Evolutionary conservation across 1,284 basidiomycete species (phyloP).

Genomic region (Cronartium ribicola): DNA sequence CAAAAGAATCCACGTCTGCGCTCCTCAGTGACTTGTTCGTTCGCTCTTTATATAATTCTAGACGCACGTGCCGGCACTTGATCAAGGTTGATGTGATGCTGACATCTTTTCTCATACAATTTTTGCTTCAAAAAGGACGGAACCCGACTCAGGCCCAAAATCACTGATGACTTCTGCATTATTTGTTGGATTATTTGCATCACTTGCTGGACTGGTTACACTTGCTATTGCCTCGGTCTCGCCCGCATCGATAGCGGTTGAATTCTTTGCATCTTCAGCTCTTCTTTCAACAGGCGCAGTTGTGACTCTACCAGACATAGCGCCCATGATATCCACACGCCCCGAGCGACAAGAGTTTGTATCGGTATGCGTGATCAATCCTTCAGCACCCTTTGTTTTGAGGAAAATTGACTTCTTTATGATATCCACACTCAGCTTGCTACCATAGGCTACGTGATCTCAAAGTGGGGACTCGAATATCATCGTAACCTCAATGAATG

Average conservation of each 20-base stretch:
- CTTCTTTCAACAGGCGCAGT: background rate
- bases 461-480: slow-evolving; percentile 4
- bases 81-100: background rate
- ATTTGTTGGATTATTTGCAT: slow-evolving; percentile 5
- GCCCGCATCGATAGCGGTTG: background rate
- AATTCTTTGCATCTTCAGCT: background rate
- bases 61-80: background rate
- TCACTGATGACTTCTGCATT: background rate
- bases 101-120: background rate
- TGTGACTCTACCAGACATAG: background rate
- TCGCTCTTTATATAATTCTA: background rate
- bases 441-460: background rate
- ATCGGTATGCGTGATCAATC: background rate
- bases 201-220: background rate
- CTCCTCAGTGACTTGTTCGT: slow-evolving; percentile 8
- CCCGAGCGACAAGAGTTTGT: slow-evolving; percentile 5
- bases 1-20: background rate
- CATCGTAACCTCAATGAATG: background rate
- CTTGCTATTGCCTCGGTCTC: slow-evolving; percentile 1
- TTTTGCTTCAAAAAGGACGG: background rate
- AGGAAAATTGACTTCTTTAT: background rate
- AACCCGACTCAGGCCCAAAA: background rate
- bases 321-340: background rate
- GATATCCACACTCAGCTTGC: background rate
- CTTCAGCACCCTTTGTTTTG: background rate